Evolutionary conservation across 176 grass and related monocot genomes (phyloP).

Genomic region (Elymus sibiricus): DNA sequence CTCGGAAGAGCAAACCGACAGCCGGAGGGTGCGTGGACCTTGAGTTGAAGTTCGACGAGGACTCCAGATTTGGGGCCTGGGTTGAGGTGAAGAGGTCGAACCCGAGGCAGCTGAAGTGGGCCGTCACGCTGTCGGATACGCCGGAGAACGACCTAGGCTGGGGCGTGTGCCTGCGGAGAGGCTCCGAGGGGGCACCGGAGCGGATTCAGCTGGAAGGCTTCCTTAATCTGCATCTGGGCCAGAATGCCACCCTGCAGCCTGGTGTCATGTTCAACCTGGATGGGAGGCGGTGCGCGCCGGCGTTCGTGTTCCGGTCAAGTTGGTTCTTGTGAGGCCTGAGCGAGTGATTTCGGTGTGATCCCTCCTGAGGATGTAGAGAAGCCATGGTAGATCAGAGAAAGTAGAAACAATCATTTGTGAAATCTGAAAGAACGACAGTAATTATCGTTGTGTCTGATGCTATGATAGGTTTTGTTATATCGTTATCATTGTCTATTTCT

Average conservation of each 20-base stretch:
- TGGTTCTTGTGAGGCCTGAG: constrained; percentile 50
- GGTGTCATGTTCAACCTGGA: constrained; percentile 49
- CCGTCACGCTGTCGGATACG: constrained; percentile 52
- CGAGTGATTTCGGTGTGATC: neutral
- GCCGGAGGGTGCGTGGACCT: constrained; percentile 58
- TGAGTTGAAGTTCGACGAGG: constrained; percentile 69
- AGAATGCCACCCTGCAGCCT: constrained; percentile 64
- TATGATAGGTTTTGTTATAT: neutral
- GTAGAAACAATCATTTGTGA: constrained; percentile 12
- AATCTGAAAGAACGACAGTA: neutral
- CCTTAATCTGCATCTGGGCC: constrained; percentile 65
- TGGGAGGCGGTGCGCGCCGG: constrained; percentile 35
- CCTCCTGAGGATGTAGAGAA: neutral
- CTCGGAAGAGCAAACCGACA: constrained; percentile 34
- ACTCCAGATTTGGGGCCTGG: constrained; percentile 73
- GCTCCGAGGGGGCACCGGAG: constrained; percentile 37
- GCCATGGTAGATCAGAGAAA: constrained; percentile 6
- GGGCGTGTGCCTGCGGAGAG: constrained; percentile 53
- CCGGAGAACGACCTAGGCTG: constrained; percentile 62
- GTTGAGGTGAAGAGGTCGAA: constrained; percentile 54
- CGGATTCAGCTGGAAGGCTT: constrained; percentile 59
- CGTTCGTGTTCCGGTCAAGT: constrained; percentile 51
- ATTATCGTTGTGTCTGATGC: neutral
- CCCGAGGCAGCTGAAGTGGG: constrained; percentile 45
- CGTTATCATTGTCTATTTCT: neutral